Conservation (phyloP, 148 eudicot genomes). For the Dysphania ambrosioides region DNA sequence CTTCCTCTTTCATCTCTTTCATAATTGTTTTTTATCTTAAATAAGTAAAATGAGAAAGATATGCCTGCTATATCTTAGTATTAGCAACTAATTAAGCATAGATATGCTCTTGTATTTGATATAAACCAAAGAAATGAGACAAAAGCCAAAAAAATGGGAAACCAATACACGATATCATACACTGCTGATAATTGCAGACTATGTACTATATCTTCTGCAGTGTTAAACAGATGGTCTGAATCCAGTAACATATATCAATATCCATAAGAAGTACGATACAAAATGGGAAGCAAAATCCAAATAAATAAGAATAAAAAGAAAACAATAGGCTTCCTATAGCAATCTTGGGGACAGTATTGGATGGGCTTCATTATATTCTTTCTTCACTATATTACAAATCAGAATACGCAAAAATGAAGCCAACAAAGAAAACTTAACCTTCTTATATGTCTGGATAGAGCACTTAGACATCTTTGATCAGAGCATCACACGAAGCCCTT, state of each 20-base stretch:
- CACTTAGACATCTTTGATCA: not conserved
- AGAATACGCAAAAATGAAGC: constrained; percentile 28
- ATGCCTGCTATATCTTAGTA: not conserved
- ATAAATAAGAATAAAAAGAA: constrained; percentile 16
- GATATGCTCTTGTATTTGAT: not conserved
- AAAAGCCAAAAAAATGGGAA: not conserved
- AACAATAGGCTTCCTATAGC: constrained; percentile 31
- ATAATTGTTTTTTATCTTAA: not conserved
- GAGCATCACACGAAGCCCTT: not conserved
- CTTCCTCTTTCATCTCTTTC: not conserved
- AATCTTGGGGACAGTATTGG: constrained; percentile 18
- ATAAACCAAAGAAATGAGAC: not conserved
- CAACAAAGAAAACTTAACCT: constrained; percentile 24
- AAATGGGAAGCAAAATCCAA: constrained; percentile 24
- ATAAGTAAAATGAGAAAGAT: not conserved
- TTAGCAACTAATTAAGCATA: not conserved
- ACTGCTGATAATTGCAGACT: constrained; percentile 11
- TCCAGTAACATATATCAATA: constrained; percentile 33
- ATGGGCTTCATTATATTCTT: constrained; percentile 27
- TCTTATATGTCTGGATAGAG: constrained; percentile 20
- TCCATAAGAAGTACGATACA: constrained; percentile 23
- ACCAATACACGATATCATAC: not conserved
- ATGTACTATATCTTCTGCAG: constrained; percentile 30
- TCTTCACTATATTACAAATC: constrained; percentile 31
- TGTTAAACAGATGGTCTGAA: constrained; percentile 20